Evolutionary conservation across 2,329 filamentous ascomycete genomes (phyloP).

Genomic region (Talaromyces sp.): DNA sequence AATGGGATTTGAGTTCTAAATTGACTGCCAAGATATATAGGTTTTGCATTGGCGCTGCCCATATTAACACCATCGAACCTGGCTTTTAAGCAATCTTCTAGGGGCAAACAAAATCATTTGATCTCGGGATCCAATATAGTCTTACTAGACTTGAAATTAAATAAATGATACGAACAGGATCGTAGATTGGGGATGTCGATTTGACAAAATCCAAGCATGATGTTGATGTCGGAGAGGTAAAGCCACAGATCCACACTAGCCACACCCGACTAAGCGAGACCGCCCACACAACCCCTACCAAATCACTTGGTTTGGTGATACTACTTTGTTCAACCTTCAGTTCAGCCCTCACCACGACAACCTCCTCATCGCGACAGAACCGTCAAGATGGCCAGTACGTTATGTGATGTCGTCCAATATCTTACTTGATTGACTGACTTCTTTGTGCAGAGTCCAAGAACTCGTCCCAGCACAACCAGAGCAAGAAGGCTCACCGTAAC

Average conservation of each 20-base stretch:
- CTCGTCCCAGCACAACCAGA: slow-evolving; percentile 98
- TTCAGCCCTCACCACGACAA: slow-evolving; percentile 30
- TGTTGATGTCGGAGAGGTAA: not conserved
- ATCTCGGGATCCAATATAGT: too few species aligned
- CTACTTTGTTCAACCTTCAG: slow-evolving; percentile 20
- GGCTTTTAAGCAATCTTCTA: too few species aligned
- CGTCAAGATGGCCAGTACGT: slow-evolving; percentile 49
- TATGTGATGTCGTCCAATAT: not conserved
- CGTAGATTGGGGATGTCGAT: not conserved
- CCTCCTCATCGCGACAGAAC: slow-evolving; percentile 38
- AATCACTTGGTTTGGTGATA: slow-evolving; percentile 17
- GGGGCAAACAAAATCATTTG: too few species aligned
- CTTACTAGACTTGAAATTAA: too few species aligned
- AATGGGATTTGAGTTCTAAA: not conserved
- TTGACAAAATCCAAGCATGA: not conserved
- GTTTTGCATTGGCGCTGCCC: too few species aligned
- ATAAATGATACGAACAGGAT: not conserved
- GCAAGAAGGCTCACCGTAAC: slow-evolving; percentile 98
- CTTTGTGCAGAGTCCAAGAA: slow-evolving; percentile 86
- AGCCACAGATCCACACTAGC: slow-evolving; percentile 8
- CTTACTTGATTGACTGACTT: not conserved
- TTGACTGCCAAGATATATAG: too few species aligned
- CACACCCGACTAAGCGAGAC: slow-evolving; percentile 36
- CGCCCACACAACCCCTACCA: slow-evolving; percentile 41
- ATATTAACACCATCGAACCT: too few species aligned